Conservation (phyloP, 2,329 filamentous ascomycete genomes). For the Penicillium sp. region DNA sequence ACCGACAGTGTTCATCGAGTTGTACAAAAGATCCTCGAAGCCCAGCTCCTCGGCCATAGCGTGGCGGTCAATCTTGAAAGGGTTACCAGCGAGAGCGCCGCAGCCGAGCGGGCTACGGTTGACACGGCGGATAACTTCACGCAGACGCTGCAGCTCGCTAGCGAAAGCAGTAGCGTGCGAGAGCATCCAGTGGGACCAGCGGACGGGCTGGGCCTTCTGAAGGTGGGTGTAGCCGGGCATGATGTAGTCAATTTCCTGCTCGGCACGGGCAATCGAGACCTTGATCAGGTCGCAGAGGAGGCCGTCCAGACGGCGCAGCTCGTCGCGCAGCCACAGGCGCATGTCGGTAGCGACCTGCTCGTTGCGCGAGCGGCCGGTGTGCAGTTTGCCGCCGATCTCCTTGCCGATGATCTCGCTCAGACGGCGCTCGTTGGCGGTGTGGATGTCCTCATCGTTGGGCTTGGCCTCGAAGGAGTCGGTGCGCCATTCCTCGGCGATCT, state of each 20-base stretch:
- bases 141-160: slow-evolving; percentile 72
- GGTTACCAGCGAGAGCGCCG: slow-evolving; percentile 77
- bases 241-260: slow-evolving; percentile 70
- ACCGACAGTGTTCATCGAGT: slow-evolving; percentile 72
- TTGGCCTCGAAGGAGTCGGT: slow-evolving; percentile 37
- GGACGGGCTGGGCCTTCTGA: slow-evolving; percentile 76
- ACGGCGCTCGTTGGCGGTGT: slow-evolving; percentile 69
- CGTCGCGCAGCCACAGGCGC: slow-evolving; percentile 80
- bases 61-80: slow-evolving; percentile 76
- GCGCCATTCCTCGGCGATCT: slow-evolving; percentile 50
- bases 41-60: slow-evolving; percentile 77
- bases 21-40: slow-evolving; percentile 72
- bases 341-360: slow-evolving; percentile 90
- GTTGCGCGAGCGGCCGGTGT: slow-evolving; percentile 83
- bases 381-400: slow-evolving; percentile 80
- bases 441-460: slow-evolving; percentile 57
- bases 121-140: slow-evolving; percentile 70
- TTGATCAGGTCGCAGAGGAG: slow-evolving; percentile 68
- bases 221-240: slow-evolving; percentile 91
- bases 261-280: slow-evolving; percentile 67
- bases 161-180: slow-evolving; percentile 71
- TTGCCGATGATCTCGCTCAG: slow-evolving; percentile 83
- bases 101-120: slow-evolving; percentile 70
- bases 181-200: slow-evolving; percentile 80
- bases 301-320: slow-evolving; percentile 66